A percentile compares a stretch with the other conserved stretches of the same genome.
Evolutionary conservation across 2,329 filamentous ascomycete genomes (phyloP).

Genomic region (Parafenestella ontariensis): DNA sequence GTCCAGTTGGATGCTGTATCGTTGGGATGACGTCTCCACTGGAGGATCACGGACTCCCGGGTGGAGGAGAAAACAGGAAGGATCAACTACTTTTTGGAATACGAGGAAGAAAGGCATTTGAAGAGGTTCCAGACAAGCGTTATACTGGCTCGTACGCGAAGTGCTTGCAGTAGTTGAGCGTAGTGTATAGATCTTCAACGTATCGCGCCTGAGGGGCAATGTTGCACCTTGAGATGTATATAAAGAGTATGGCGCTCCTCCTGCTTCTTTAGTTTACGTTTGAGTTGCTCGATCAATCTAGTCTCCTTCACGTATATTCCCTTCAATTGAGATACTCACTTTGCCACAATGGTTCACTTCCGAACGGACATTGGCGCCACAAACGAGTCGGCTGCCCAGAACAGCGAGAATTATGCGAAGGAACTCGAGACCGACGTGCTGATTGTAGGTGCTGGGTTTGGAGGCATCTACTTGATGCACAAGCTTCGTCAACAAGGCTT

Average conservation of each 20-base stretch:
- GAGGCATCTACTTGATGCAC: conserved; percentile 52
- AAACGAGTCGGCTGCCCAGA: conserved; percentile 21
- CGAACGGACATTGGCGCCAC: conserved; percentile 42
- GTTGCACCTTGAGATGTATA: conserved; percentile 23
- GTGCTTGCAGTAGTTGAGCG: conserved; percentile 3
- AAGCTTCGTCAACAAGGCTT: conserved; percentile 51
- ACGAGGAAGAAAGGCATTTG: not conserved
- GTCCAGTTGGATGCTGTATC: not conserved
- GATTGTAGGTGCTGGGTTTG: conserved; percentile 52
- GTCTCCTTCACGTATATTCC: not conserved
- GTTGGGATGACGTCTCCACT: conserved; percentile 11
- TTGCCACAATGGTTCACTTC: conserved; percentile 37
- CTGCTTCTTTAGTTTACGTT: not conserved
- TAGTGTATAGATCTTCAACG: conserved; percentile 17
- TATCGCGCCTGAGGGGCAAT: conserved; percentile 19
- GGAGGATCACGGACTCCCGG: conserved; percentile 12
- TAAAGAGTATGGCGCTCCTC: conserved; percentile 8
- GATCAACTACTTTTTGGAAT: conserved; percentile 1
- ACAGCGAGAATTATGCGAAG: conserved; percentile 44
- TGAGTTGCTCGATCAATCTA: conserved; percentile 3
- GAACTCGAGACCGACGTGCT: conserved; percentile 47
- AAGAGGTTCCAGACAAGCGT: not conserved
- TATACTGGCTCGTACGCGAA: not conserved
- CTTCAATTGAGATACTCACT: not conserved
- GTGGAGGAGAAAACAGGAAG: conserved; percentile 12